Evolutionary conservation across 73 alveolate genomes (phyloP).

Genomic region (Paramecium tetraurelia): DNA sequence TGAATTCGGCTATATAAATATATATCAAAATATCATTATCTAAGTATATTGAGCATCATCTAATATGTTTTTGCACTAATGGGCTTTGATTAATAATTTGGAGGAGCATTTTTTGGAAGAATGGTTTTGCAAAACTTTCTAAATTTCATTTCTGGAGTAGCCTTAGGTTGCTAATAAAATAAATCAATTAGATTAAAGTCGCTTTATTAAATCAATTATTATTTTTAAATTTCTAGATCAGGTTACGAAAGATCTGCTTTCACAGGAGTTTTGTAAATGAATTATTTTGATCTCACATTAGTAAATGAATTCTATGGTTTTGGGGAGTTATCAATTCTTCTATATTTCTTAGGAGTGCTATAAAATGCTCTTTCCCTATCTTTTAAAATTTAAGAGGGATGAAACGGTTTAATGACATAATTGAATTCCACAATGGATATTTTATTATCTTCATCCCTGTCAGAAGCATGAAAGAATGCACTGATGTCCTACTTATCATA

Average conservation of each 20-base stretch:
- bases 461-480: slow-evolving; percentile 26
- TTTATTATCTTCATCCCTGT: slow-evolving; percentile 42
- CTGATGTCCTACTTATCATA: background rate
- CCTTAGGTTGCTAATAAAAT: slow-evolving; percentile 31
- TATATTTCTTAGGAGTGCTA: slow-evolving; percentile 36
- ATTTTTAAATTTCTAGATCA: background rate
- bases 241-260: slow-evolving; percentile 18
- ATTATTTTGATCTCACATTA: slow-evolving; percentile 23
- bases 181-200: slow-evolving; percentile 29
- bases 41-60: slow-evolving; percentile 5
- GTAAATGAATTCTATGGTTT: slow-evolving; percentile 38
- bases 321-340: slow-evolving; percentile 44
- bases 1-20: background rate
- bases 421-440: slow-evolving; percentile 9
- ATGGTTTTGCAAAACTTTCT: slow-evolving; percentile 7
- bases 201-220: background rate
- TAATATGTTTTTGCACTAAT: slow-evolving; percentile 36
- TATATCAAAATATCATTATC: background rate
- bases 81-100: background rate
- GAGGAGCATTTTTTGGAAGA: slow-evolving; percentile 34
- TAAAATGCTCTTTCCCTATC: slow-evolving; percentile 53
- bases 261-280: slow-evolving; percentile 8
- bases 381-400: slow-evolving; percentile 32
- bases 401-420: slow-evolving; percentile 10
- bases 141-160: slow-evolving; percentile 28